Evolutionary conservation across 257 asterid genomes (phyloP), one percentile per base, ranked within the genome.

Genomic region (Solanum arcanum): DNA sequence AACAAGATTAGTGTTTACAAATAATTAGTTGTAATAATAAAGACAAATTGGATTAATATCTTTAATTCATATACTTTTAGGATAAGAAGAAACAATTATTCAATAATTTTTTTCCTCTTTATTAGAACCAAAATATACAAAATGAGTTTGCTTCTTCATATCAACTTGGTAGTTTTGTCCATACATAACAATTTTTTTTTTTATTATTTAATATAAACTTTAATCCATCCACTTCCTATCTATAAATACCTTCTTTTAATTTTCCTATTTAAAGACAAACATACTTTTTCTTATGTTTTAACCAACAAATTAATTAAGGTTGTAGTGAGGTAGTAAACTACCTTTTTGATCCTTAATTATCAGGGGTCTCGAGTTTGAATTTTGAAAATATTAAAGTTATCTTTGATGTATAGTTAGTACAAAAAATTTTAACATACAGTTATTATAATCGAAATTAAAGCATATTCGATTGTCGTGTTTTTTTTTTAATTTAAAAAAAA

Each of bases 391-490:
- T 1, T 41, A 3, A 14, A 64, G 3, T 64, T 11, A 12, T n/a
- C 0, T 64, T 5, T 25, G 1, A 64, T 64, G 3, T 56, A 56
- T 18, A 11, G 4, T n/a, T 5, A n/a, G 16, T 23, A 9, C n/a
- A 62, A 15, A n/a, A n/a, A 4, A 10, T n/a, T 0, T 5, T 62
- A 1, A n/a, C 2, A 6, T 2, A 0, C 0, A 62, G 2, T 62
- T 2, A 23, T 60, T 3, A 21, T 60, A 60, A 60, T 23, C 1
- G 14, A 60, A 27, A 60, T 60, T 60, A 60, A 60, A 23, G 6
- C 29, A 60, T 5, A 60, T 60, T 9, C 6, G 0, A 0, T 60
- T 23, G 23, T 60, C 0, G 6, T 21, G 0, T 20, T 23, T 23
- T 62, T 23, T 21, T 52, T 15, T 2, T 13, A 60, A 4, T 33